These are phyloP conservation scores for Aquilaria sinensis DNA, from an alignment of 345 rosid species.

Conservation along the genomic window DNA sequence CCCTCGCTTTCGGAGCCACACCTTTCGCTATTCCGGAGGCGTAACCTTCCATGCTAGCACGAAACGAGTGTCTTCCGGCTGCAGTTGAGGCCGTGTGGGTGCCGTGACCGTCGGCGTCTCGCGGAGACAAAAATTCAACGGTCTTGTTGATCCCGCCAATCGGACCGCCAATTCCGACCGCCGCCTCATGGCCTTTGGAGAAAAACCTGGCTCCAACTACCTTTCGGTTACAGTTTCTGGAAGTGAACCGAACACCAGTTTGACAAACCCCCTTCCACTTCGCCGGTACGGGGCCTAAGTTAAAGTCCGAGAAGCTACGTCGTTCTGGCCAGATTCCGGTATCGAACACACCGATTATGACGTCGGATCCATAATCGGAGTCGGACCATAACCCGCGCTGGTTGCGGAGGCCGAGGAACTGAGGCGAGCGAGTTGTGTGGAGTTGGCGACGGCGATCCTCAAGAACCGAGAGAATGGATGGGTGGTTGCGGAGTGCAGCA, in stretches of 20 bases:
- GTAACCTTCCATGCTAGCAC: conserved; percentile 72
- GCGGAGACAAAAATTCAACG: conserved; percentile 68
- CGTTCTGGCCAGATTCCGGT: conserved; percentile 88
- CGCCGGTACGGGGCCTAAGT: conserved; percentile 55
- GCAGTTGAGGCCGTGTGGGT: conserved; percentile 85
- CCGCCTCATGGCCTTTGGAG: conserved; percentile 69
- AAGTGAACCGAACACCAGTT: conserved; percentile 34
- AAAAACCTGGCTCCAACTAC: conserved; percentile 73
- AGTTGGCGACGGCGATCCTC: conserved; percentile 69
- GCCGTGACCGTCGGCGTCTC: conserved; percentile 88
- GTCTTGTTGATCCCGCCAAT: conserved; percentile 55
- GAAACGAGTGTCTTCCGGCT: conserved; percentile 56
- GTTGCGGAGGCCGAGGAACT: conserved; percentile 72
- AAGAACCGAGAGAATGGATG: conserved; percentile 57
- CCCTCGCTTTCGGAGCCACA: conserved; percentile 75
- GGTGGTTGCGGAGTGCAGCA: conserved; percentile 41
- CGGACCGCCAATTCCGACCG: conserved; percentile 35
- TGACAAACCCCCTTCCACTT: conserved; percentile 75
- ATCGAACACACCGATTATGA: conserved; percentile 70
- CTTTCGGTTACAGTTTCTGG: conserved; percentile 56
- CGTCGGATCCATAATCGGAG: conserved; percentile 87
- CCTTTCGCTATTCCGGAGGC: conserved; percentile 80
- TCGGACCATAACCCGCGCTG: conserved; percentile 83
- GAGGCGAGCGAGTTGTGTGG: conserved; percentile 89
- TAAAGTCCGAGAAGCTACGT: conserved; percentile 68